phyloP scores from a whole-genome alignment of 768 basidiomycete genomes.

The Sporobolomyces roseus region DNA sequence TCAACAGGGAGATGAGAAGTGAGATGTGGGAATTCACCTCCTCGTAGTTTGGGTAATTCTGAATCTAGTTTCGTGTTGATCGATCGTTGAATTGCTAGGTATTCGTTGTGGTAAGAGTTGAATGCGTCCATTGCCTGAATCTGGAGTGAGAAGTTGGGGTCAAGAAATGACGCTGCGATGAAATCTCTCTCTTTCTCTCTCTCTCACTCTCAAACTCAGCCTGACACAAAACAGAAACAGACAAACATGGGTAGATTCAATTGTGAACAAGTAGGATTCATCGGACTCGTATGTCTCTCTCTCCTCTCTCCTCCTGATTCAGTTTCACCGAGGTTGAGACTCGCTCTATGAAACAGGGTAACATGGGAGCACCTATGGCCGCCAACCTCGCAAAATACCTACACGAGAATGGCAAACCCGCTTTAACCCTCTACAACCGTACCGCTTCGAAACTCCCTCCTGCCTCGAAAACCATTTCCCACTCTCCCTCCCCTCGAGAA shows the following conservation, averaged over 20 bases:
- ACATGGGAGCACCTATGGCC: slow-evolving; percentile 74
- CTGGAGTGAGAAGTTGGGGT: neutral
- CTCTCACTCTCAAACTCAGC: neutral
- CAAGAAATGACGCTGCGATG: neutral
- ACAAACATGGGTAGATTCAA: neutral
- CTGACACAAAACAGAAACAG: neutral
- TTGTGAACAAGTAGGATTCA: slow-evolving; percentile 16
- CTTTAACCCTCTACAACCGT: slow-evolving; percentile 75
- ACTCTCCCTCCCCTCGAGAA: slow-evolving; percentile 61
- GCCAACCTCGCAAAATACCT: slow-evolving; percentile 66
- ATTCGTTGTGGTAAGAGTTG: slow-evolving; percentile 48
- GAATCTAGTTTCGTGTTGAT: slow-evolving; percentile 48
- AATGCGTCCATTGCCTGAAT: neutral
- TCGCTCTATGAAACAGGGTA: slow-evolving; percentile 49
- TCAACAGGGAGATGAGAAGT: neutral
- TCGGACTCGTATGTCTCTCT: slow-evolving; percentile 18
- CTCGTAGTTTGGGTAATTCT: slow-evolving; percentile 47
- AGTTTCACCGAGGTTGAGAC: neutral
- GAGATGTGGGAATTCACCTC: slow-evolving; percentile 45
- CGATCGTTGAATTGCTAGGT: slow-evolving; percentile 47
- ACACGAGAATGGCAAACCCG: slow-evolving; percentile 50
- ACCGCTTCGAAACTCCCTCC: slow-evolving; percentile 60
- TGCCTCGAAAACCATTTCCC: slow-evolving; percentile 54
- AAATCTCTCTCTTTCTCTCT: neutral
- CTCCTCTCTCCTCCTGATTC: neutral